Evolutionary conservation across 257 asterid genomes (phyloP).

Genomic region (Solanum phureja): DNA sequence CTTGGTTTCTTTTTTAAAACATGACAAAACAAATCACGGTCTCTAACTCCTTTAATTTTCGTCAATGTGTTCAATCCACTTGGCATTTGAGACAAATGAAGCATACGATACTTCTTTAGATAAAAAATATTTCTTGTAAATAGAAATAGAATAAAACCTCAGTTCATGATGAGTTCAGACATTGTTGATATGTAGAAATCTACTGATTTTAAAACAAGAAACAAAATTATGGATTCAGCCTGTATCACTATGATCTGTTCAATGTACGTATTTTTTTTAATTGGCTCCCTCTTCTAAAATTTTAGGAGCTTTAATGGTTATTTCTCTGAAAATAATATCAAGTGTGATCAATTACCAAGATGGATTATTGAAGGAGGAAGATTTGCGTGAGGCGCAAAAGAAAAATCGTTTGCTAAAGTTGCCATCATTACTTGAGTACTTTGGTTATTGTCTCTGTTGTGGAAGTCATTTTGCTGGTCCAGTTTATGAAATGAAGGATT

Average conservation of each 20-base stretch:
- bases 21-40: background rate
- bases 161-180: background rate
- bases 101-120: background rate
- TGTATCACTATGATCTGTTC: background rate
- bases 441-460: slow-evolving; percentile 83
- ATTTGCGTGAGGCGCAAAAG: slow-evolving; percentile 66
- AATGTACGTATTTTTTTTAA: background rate
- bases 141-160: background rate
- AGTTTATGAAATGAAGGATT: slow-evolving; percentile 84
- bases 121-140: background rate
- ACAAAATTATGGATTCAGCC: background rate
- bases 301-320: slow-evolving; percentile 91
- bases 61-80: background rate
- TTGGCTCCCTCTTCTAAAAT: slow-evolving; percentile 6
- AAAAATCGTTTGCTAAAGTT: slow-evolving; percentile 62
- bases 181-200: background rate
- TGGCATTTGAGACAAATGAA: background rate
- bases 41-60: background rate
- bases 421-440: slow-evolving; percentile 73
- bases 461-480: slow-evolving; percentile 99
- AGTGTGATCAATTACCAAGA: slow-evolving; percentile 83
- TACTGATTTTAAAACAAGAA: background rate
- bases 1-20: background rate
- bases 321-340: slow-evolving; percentile 86
- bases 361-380: slow-evolving; percentile 69